Percentiles rank a stretch among this genome's conserved stretches.
Evolutionary conservation across 352 stramenopile species (phyloP).

Genomic region (Blastocystis sp.): DNA sequence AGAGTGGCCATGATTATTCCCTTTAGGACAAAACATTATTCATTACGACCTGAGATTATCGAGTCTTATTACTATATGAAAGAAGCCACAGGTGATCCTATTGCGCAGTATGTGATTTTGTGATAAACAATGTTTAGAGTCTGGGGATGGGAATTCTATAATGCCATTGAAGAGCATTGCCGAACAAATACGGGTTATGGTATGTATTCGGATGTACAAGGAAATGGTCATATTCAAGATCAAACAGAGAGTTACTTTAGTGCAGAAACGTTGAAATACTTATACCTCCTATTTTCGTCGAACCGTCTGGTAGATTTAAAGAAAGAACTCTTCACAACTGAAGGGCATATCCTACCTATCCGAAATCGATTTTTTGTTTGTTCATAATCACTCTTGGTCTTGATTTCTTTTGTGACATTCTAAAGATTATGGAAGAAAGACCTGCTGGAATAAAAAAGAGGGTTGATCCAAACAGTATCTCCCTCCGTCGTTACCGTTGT

Average conservation of each 20-base stretch:
- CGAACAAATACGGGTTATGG: constrained; percentile 73
- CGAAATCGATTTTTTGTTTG: constrained; percentile 19
- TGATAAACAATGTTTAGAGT: constrained; percentile 75
- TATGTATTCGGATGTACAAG: constrained; percentile 40
- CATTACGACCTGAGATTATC: constrained; percentile 75
- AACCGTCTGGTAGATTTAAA: constrained; percentile 50
- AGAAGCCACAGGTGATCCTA: constrained; percentile 51
- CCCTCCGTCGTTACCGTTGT: constrained; percentile 5
- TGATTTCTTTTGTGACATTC: not conserved
- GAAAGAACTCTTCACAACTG: constrained; percentile 54
- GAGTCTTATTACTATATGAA: constrained; percentile 78
- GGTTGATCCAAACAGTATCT: constrained; percentile 41
- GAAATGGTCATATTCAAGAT: constrained; percentile 6
- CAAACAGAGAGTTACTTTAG: constrained; percentile 21
- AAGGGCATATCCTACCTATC: constrained; percentile 56
- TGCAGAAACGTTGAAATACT: constrained; percentile 56
- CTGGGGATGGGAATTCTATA: constrained; percentile 76
- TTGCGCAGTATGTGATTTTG: constrained; percentile 70
- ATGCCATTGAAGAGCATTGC: constrained; percentile 73
- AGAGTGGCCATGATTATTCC: constrained; percentile 68
- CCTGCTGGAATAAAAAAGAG: not conserved
- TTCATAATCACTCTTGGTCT: not conserved
- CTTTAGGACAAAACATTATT: constrained; percentile 66
- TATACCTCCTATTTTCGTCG: constrained; percentile 44
- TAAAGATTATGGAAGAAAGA: not conserved